Percentiles rank a stretch among this genome's conserved stretches.
These are phyloP conservation scores for Yamadazyma friedrichii DNA, from an alignment of 1,139 yeast species.

Conservation along the genomic window DNA sequence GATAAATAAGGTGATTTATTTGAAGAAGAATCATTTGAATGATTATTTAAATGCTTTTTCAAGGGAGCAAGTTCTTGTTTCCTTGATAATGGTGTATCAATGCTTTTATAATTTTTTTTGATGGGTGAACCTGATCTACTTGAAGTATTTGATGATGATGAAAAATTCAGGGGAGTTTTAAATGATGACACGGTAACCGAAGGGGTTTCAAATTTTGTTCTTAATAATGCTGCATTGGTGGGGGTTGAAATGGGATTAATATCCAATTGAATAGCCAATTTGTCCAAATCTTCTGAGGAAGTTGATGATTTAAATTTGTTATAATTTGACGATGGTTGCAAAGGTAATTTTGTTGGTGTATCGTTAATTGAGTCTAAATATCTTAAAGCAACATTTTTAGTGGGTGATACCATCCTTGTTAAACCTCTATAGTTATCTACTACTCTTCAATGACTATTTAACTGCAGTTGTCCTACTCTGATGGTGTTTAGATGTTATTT, in stretches of 20 bases:
- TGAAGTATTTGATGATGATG: conserved; percentile 20
- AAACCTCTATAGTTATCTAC: background rate
- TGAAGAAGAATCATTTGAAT: conserved; percentile 4
- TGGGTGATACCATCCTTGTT: conserved; percentile 23
- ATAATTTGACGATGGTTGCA: conserved; percentile 31
- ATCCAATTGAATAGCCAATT: conserved; percentile 38
- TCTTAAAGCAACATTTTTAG: conserved; percentile 28
- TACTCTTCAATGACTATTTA: background rate
- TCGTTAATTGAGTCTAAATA: conserved; percentile 34
- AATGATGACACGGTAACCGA: conserved; percentile 47
- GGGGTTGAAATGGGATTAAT: conserved; percentile 26
- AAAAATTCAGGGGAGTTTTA: conserved; percentile 30
- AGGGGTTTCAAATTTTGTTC: conserved; percentile 42
- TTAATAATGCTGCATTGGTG: conserved; percentile 28
- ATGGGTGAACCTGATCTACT: conserved; percentile 23
- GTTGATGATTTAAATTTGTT: conserved; percentile 17
- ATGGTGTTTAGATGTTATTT: background rate
- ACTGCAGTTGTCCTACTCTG: too few species aligned
- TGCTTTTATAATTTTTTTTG: conserved; percentile 12
- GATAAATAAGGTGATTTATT: conserved; percentile 21
- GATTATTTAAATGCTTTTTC: conserved; percentile 12
- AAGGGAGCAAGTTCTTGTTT: conserved; percentile 14
- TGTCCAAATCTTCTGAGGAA: conserved; percentile 37
- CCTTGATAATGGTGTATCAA: conserved; percentile 15
- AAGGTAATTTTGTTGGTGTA: conserved; percentile 25